phyloP scores from a whole-genome alignment of 2,329 filamentous ascomycete species.

The Penicillium verrucosum region DNA sequence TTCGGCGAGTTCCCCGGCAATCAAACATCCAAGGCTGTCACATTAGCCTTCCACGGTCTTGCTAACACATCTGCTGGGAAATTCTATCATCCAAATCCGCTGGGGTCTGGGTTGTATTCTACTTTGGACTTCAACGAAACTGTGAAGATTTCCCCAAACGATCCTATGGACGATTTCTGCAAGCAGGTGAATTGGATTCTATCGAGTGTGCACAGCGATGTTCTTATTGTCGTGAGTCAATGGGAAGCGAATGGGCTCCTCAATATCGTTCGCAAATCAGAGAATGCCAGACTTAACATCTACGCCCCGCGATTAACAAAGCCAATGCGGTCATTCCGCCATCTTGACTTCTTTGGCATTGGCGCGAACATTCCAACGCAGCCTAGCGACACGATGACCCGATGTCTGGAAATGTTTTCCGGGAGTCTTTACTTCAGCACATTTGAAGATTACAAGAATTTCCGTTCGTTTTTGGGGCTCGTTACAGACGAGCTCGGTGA shows the following conservation, averaged over 20 bases:
- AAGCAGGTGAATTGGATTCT: conserved; percentile 57
- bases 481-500: conserved; percentile 40
- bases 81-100: background rate
- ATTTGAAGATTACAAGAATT: conserved; percentile 51
- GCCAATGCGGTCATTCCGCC: conserved; percentile 42
- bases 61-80: conserved; percentile 4
- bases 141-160: conserved; percentile 23
- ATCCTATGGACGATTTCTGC: conserved; percentile 51
- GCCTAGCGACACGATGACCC: background rate
- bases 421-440: conserved; percentile 62
- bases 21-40: background rate
- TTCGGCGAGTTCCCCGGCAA: conserved; percentile 2
- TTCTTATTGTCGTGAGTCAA: conserved; percentile 56
- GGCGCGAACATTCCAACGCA: background rate
- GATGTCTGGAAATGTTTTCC: conserved; percentile 60
- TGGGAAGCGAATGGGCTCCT: conserved; percentile 57
- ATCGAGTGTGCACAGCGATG: conserved; percentile 23
- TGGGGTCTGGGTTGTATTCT: conserved; percentile 3
- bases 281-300: conserved; percentile 45
- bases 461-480: conserved; percentile 18
- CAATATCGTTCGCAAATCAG: conserved; percentile 34
- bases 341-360: conserved; percentile 45
- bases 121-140: conserved; percentile 10
- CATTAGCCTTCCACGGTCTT: conserved; percentile 9
- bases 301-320: conserved; percentile 49